Conservation (phyloP, 352 stramenopile genomes). For the Phytophthora pistaciae region DNA sequence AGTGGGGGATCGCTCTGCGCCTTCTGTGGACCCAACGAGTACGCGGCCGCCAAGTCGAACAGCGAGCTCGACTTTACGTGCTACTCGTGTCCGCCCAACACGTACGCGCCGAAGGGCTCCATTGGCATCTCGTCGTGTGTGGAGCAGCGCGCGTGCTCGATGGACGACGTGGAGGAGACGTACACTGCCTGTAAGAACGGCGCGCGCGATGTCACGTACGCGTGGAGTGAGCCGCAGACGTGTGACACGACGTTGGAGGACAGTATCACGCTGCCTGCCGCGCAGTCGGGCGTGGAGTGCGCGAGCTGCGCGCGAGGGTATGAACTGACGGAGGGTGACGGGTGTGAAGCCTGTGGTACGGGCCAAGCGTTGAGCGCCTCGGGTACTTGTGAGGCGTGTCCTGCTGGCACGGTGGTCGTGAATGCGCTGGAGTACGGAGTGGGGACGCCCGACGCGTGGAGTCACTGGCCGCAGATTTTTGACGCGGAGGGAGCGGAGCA, state of each 20-base stretch:
- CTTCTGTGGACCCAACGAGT: constrained; percentile 84
- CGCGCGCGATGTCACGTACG: constrained; percentile 64
- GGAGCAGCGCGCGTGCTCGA: constrained; percentile 61
- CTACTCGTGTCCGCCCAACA: constrained; percentile 71
- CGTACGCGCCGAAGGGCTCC: constrained; percentile 74
- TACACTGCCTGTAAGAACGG: constrained; percentile 68
- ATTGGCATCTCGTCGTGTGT: constrained; percentile 79
- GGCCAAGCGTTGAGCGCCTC: constrained; percentile 40
- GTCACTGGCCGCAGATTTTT: constrained; percentile 66
- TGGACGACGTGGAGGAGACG: constrained; percentile 68
- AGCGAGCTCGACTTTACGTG: constrained; percentile 84
- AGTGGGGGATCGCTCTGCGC: constrained; percentile 78
- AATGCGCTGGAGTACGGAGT: constrained; percentile 63
- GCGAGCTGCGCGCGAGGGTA: constrained; percentile 64
- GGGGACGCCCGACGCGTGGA: constrained; percentile 66
- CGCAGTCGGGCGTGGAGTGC: constrained; percentile 52
- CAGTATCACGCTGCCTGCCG: constrained; percentile 53
- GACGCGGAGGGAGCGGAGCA: constrained; percentile 44
- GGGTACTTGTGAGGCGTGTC: constrained; percentile 52
- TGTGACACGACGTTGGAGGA: constrained; percentile 58
- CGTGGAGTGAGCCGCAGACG: constrained; percentile 75
- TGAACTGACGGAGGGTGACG: constrained; percentile 44
- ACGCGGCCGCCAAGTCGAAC: constrained; percentile 70
- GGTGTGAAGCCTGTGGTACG: constrained; percentile 51
- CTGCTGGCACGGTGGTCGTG: constrained; percentile 57